Conservation (phyloP, 2,329 filamentous ascomycete genomes). For the Colletotrichum cuscutae region DNA sequence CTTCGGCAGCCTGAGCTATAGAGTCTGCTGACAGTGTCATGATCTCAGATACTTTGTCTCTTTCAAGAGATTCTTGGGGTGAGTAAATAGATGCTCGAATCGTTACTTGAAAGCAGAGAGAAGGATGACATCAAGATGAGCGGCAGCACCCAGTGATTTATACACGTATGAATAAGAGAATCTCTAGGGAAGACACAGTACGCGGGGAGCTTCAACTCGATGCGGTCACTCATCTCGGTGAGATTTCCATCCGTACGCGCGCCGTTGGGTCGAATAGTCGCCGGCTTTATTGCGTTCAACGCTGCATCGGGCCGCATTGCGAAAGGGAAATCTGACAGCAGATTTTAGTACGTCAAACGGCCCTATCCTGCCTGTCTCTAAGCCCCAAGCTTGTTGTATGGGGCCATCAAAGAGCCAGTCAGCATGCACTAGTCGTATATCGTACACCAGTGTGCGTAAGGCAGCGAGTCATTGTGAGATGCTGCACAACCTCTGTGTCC, state of each 20-base stretch:
- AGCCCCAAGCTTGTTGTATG: background rate
- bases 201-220: background rate
- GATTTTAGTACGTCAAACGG: conserved; percentile 13
- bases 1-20: background rate
- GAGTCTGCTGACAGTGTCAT: conserved; percentile 21
- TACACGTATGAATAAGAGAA: background rate
- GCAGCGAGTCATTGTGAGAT: background rate
- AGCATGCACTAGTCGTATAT: background rate
- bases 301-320: background rate
- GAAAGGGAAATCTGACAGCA: conserved; percentile 9
- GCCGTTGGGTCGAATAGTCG: background rate
- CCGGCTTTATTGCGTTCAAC: background rate
- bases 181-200: background rate
- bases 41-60: background rate
- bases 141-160: background rate
- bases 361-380: background rate
- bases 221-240: background rate
- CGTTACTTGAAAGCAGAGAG: no score
- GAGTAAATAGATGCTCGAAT: background rate
- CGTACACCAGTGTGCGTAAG: background rate
- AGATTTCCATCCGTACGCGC: background rate
- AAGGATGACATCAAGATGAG: background rate
- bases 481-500: background rate
- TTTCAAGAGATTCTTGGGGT: background rate
- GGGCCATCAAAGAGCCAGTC: background rate